Conservation (phyloP, 352 stramenopile genomes). For the Phytophthora cryptogea region DNA sequence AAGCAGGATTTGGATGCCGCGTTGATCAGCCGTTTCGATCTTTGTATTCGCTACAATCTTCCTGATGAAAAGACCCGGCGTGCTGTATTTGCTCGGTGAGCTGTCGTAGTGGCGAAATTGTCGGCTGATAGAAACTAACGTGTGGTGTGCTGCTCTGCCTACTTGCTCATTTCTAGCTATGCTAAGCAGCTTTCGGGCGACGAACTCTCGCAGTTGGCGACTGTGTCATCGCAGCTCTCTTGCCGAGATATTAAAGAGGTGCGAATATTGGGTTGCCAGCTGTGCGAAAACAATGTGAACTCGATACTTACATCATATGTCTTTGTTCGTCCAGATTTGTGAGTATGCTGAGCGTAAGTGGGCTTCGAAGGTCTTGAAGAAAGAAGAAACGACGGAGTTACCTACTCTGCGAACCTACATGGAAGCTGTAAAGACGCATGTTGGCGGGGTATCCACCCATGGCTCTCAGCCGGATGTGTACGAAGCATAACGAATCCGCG, state of each 20-base stretch:
- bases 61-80: conserved; percentile 82
- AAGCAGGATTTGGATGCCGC: conserved; percentile 94
- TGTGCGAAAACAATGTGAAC: background rate
- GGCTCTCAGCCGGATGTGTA: conserved; percentile 52
- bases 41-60: conserved; percentile 92
- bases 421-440: conserved; percentile 76
- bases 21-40: conserved; percentile 93
- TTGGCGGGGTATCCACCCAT: conserved; percentile 48
- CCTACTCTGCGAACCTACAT: conserved; percentile 74
- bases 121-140: background rate
- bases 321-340: conserved; percentile 75
- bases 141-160: background rate
- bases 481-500: conserved; percentile 41
- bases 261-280: background rate
- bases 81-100: conserved; percentile 88
- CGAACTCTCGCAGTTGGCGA: conserved; percentile 79
- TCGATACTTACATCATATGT: background rate
- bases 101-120: background rate
- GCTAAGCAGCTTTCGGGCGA: conserved; percentile 87
- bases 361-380: conserved; percentile 90
- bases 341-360: conserved; percentile 93
- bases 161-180: conserved; percentile 48
- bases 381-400: conserved; percentile 75
- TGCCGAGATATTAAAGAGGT: conserved; percentile 95
- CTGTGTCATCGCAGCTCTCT: conserved; percentile 84